Conservation (phyloP, 2,329 filamentous ascomycete species). For the Arachnomyces sp. region DNA sequence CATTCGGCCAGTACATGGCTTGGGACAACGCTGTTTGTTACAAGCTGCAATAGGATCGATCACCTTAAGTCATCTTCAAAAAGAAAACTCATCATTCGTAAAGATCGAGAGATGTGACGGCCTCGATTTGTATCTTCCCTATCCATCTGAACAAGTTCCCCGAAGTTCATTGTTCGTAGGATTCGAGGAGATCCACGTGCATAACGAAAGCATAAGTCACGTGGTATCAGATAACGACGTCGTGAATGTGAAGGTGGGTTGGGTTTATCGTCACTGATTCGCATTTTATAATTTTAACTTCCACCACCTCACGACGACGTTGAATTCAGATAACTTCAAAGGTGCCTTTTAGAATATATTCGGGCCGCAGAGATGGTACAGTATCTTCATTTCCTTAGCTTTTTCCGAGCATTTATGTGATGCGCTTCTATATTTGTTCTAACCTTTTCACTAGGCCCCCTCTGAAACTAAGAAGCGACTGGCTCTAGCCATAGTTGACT, state of each 20-base stretch:
- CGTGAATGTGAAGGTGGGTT: no score
- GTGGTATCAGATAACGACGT: no score
- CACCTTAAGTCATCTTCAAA: conserved; percentile 33
- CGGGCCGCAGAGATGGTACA: no score
- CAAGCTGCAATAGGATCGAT: conserved; percentile 20
- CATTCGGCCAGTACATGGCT: conserved; percentile 46
- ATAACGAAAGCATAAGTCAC: no score
- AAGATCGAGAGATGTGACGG: conserved; percentile 14
- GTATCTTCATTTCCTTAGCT: not conserved
- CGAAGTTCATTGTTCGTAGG: no score
- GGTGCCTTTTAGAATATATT: no score
- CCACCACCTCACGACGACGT: no score
- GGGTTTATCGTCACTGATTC: no score
- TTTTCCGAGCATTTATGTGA: not conserved
- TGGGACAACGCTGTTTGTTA: conserved; percentile 22
- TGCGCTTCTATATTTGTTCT: not conserved
- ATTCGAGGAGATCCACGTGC: no score
- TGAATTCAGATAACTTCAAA: no score
- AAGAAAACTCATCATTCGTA: conserved; percentile 15
- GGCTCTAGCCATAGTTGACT: conserved; percentile 94
- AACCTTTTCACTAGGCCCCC: conserved; percentile 26
- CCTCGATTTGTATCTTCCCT: conserved; percentile 18
- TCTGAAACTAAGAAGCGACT: conserved; percentile 70
- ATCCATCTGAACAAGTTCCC: conserved; percentile 8
- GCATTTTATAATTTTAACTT: no score